These are phyloP conservation scores for Phytophthora pini DNA, from an alignment of 352 stramenopile genomes.

Conservation along the genomic window DNA sequence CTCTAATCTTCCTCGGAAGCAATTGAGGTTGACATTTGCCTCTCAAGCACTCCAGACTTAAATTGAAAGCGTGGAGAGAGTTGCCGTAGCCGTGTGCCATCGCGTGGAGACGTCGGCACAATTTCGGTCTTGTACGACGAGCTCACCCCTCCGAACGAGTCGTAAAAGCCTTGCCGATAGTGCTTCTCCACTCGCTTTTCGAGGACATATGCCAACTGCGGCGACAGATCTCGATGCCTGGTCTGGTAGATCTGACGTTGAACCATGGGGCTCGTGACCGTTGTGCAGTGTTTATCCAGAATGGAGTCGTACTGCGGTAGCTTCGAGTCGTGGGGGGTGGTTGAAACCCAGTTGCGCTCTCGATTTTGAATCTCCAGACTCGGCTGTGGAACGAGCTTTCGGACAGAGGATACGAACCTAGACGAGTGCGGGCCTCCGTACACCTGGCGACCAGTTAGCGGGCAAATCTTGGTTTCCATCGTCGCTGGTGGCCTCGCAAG, in stretches of 20 bases:
- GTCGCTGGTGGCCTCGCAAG: conserved; percentile 17
- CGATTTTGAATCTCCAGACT: conserved; percentile 35
- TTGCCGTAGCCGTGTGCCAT: conserved; percentile 9
- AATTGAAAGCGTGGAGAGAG: conserved; percentile 2
- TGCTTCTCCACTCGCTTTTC: conserved; percentile 73
- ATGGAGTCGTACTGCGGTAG: conserved; percentile 81
- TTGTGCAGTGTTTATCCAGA: conserved; percentile 80
- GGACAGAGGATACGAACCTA: conserved; percentile 8
- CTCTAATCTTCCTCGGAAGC: background rate
- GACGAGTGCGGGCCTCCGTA: conserved; percentile 20
- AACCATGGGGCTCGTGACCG: conserved; percentile 73
- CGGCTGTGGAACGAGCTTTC: conserved; percentile 22
- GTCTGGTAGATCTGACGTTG: conserved; percentile 83
- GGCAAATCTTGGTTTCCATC: conserved; percentile 18
- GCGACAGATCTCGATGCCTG: conserved; percentile 60
- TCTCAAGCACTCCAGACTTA: background rate
- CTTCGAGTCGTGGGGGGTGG: conserved; percentile 50
- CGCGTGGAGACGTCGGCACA: conserved; percentile 16
- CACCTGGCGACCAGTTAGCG: conserved; percentile 28
- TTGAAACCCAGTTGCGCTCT: conserved; percentile 66
- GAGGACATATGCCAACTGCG: conserved; percentile 73
- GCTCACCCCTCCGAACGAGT: conserved; percentile 48
- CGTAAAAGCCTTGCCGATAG: conserved; percentile 41
- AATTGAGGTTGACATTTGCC: conserved; percentile 2
- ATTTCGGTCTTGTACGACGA: conserved; percentile 55